A percentile compares a stretch with the other conserved stretches of the same genome.
Evolutionary conservation across 306 rosid species (phyloP).

Genomic region (Oxytropis ochrocephala): DNA sequence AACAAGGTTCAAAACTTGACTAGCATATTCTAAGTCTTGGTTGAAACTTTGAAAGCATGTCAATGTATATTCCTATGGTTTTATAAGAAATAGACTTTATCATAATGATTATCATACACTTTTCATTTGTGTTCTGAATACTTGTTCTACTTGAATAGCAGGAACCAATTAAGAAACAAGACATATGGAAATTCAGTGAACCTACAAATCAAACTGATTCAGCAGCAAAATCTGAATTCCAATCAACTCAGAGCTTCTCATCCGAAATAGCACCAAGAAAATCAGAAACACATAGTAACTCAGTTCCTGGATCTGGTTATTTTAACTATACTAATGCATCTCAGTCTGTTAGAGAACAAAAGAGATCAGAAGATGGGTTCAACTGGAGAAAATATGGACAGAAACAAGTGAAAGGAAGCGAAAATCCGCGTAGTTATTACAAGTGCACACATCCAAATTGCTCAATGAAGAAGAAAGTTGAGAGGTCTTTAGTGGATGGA

Average conservation of each 20-base stretch:
- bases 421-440: slow-evolving; percentile 87
- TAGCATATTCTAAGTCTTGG: not conserved
- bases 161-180: slow-evolving; percentile 35
- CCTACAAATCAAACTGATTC: slow-evolving; percentile 9
- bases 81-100: not conserved
- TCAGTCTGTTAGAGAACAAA: slow-evolving; percentile 45
- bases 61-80: not conserved
- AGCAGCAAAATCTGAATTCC: slow-evolving; percentile 43
- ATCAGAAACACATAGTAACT: slow-evolving; percentile 22
- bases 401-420: slow-evolving; percentile 92
- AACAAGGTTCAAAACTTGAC: not conserved
- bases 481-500: slow-evolving; percentile 76
- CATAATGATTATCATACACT: slow-evolving; percentile 12
- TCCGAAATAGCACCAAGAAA: slow-evolving; percentile 28
- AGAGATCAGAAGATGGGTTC: slow-evolving; percentile 70
- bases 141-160: slow-evolving; percentile 26
- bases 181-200: slow-evolving; percentile 46
- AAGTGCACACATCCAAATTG: slow-evolving; percentile 71
- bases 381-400: slow-evolving; percentile 98
- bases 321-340: slow-evolving; percentile 17
- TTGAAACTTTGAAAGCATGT: slow-evolving; percentile 1
- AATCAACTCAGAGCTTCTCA: slow-evolving; percentile 26
- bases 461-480: slow-evolving; percentile 84
- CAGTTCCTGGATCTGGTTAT: slow-evolving; percentile 30
- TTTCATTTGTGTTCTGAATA: slow-evolving; percentile 3